Evolutionary conservation across 163 green algal genomes (phyloP), one percentile per base, ranked within the genome.

Genomic region (Scenedesmus sp.): DNA sequence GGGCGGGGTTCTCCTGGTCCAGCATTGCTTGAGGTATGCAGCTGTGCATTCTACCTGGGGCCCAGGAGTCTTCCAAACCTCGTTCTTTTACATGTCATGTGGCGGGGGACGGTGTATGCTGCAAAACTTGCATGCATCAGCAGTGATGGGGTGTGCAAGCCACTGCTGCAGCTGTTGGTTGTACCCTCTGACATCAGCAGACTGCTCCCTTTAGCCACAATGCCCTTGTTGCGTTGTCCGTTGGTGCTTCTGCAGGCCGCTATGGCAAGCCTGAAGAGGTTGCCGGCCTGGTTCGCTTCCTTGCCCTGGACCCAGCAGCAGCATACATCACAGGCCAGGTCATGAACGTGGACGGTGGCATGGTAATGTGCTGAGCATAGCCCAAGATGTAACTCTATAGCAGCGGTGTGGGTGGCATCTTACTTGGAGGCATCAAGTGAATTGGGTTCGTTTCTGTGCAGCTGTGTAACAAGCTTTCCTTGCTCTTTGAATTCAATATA

Each of bases 311-410:
- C 94, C 97, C 97, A 16, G 97, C 97, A 40, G 97, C 97, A 16
- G 95, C 96, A 1, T 99, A 99, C 95, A 99, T 99, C 93, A 99
- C 98, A 59, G 98, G 98, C 35, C 98, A 99, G 94, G 92, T 94
- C 9, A 90, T 97, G 84, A 96, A 97, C 90, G 95, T 99, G 3
- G 97, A 99, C 91, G 98, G 98, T 53, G 98, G 98, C 89, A 99
- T 99, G 98, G 97, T 98, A 78, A 99, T 99, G 98, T 96, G 92
- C 93, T 95, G 30, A 94, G 68, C 53, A 49, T 40, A 42, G 65
- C 65, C 26, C 40, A 7, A 3, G 65, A 20, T 68, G 3, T 56
- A 56, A 13, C 49, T 56, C 49, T 56, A 13, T 56, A 26, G 18
- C 53, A 16, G 53, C 53, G 26, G 53, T 22, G 6, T 76, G 65